Base-by-base conservation (phyloP, 2,329 filamentous ascomycete genomes). In the Aureobasidium leucospermi region DNA sequence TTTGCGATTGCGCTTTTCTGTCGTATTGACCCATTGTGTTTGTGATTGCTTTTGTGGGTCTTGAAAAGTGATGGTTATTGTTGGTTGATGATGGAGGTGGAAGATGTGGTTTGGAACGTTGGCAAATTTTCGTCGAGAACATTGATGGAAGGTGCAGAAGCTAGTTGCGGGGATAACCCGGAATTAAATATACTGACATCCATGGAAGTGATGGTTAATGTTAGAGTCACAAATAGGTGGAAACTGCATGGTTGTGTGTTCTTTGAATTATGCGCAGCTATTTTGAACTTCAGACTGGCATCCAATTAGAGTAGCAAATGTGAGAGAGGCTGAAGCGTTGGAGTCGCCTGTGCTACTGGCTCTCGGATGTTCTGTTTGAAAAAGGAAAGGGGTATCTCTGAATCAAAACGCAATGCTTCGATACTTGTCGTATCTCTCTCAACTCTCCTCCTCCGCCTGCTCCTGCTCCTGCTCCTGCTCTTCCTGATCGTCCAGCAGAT, bases 401-500 rank as follows among this genome's bases (percentile, higher is more conserved):
- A 16, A 52, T 23, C 36, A 52, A 52, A 52, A 41, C 41, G 48
- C 48, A 52, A 52, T 41, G 48, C 34, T 28, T 52, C 11, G 51
- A 42, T 55, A 43, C 51, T 55, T 34, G 39, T 38, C 39, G 29
- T 32, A 42, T n/a, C 15, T 19, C 2, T 13, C 2, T 43, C 29
- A 56, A 29, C n/a, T n/a, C 36, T n/a, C 11, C 5, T 38, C 52
- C 11, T 4, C 23, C 23, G 23, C 23, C 23, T 23, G 23, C 23
- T 23, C 19, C 19, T 19, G 19, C 23, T 23, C 19, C 19, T 19
- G 19, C 19, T 19, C 23, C 23, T 23, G 2, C 23, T 23, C 23
- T 23, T 23, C 23, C 23, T 23, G 23, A 3, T 48, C 55, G 6
- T 65, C 65, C n/a, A 69, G 16, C 45, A 70, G 46, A n/a, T 63